Percentiles rank a stretch among this genome's conserved stretches.
These are phyloP conservation scores for Saitozyma sp. DNA, from an alignment of 768 basidiomycete genomes.

Conservation along the genomic window DNA sequence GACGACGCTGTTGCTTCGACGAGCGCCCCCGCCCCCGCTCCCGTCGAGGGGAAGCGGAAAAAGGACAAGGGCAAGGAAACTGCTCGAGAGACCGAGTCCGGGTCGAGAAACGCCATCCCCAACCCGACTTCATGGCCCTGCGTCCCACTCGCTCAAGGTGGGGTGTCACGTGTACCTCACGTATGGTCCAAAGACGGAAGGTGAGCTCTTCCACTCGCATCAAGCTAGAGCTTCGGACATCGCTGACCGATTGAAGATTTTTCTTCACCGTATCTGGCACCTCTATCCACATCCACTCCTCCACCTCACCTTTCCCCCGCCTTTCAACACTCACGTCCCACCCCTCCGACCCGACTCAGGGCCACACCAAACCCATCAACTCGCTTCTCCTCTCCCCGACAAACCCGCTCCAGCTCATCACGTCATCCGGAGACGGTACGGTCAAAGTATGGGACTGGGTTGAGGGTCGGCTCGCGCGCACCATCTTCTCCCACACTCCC, in stretches of 20 bases:
- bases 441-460: constrained; percentile 92
- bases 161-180: constrained; percentile 57
- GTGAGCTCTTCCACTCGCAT: constrained; percentile 55
- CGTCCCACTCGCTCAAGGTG: constrained; percentile 39
- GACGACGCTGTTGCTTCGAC: no score
- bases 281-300: constrained; percentile 82
- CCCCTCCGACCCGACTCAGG: constrained; percentile 27
- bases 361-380: constrained; percentile 64
- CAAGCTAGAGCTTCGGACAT: constrained; percentile 3
- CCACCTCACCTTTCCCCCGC: constrained; percentile 77
- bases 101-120: no score
- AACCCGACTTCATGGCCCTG: constrained; percentile 22
- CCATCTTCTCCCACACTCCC: constrained; percentile 65
- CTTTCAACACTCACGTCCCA: constrained; percentile 61
- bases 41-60: no score
- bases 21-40: no score
- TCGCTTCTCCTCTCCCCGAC: constrained; percentile 74
- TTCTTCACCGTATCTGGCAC: constrained; percentile 84
- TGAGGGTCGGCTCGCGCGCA: constrained; percentile 75
- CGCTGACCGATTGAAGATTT: constrained; percentile 59
- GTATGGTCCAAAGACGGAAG: constrained; percentile 86
- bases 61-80: no score
- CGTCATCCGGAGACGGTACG: constrained; percentile 77
- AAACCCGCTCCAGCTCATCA: constrained; percentile 86
- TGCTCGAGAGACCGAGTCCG: no score